Conservation (phyloP, 805 yeast species). For the Cyberlindnera sargentensis region DNA sequence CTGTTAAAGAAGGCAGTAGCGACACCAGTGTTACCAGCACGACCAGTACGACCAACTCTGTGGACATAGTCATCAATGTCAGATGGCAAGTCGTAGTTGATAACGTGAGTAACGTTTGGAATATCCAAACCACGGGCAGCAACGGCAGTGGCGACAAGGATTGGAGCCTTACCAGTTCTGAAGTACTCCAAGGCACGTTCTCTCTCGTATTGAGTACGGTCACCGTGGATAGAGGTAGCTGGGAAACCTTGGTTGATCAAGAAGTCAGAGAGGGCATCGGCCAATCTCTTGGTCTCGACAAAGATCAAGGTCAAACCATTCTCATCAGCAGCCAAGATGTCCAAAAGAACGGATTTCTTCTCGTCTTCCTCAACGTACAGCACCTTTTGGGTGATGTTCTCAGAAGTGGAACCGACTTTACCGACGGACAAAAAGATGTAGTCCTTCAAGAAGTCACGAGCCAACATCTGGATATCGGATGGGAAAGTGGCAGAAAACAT, state of each 20-base stretch:
- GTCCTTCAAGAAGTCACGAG: slow-evolving; percentile 93
- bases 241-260: slow-evolving; percentile 84
- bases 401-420: slow-evolving; percentile 98
- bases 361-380: slow-evolving; percentile 90
- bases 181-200: slow-evolving; percentile 94
- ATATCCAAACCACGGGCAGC: slow-evolving; percentile 99
- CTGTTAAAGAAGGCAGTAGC: slow-evolving; percentile 99
- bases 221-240: slow-evolving; percentile 99
- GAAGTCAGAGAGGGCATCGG: slow-evolving; percentile 91
- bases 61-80: slow-evolving; percentile 98
- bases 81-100: slow-evolving; percentile 93
- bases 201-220: slow-evolving; percentile 96
- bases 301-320: slow-evolving; percentile 87
- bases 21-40: slow-evolving; percentile 99
- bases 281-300: slow-evolving; percentile 98
- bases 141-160: slow-evolving; percentile 98
- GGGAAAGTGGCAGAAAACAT: slow-evolving; percentile 99
- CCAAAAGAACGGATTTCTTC: slow-evolving; percentile 84
- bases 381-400: slow-evolving; percentile 93
- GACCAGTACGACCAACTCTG: slow-evolving; percentile 99
- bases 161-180: slow-evolving; percentile 86
- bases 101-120: slow-evolving; percentile 97
- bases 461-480: slow-evolving; percentile 91
- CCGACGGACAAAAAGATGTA: slow-evolving; percentile 96
- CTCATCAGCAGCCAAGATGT: slow-evolving; percentile 75